phyloP scores from a whole-genome alignment of 257 asterid species.

The Gentiana dahurica region DNA sequence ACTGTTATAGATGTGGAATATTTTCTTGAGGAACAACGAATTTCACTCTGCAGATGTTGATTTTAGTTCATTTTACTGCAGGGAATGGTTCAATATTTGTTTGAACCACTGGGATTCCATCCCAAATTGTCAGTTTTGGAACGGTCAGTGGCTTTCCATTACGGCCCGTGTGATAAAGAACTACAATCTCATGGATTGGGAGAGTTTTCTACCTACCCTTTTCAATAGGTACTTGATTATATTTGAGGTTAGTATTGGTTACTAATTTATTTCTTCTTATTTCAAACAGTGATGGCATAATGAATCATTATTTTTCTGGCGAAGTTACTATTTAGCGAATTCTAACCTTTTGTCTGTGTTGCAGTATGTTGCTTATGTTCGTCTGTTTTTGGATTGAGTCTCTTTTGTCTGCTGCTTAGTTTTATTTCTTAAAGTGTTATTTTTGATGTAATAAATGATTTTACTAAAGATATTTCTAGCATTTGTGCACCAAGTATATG shows the following conservation, averaged over 20 bases:
- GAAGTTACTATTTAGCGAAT: too few relatives aligned
- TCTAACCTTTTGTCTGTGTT: too few relatives aligned
- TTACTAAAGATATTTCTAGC: too few relatives aligned
- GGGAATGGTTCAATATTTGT: conserved; percentile 61
- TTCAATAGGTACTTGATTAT: conserved; percentile 78
- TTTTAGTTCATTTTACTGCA: conserved; percentile 28
- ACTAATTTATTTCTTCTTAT: neutral
- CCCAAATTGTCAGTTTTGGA: conserved; percentile 95
- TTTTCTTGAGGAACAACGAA: conserved; percentile 10
- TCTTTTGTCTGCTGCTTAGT: too few relatives aligned
- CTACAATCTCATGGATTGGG: conserved; percentile 69
- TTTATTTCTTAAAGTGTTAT: too few relatives aligned
- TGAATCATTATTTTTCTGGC: too few relatives aligned
- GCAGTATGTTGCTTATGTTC: too few relatives aligned
- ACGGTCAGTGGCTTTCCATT: conserved; percentile 94
- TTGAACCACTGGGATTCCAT: conserved; percentile 74
- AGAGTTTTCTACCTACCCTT: conserved; percentile 49
- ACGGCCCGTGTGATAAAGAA: conserved; percentile 90
- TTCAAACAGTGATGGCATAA: too few relatives aligned
- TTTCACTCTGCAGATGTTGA: conserved; percentile 14
- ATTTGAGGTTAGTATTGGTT: conserved; percentile 64
- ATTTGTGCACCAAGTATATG: too few relatives aligned
- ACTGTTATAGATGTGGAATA: conserved; percentile 3
- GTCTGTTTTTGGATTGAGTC: too few relatives aligned
- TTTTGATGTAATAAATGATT: too few relatives aligned